These are phyloP conservation scores for Rhizopogon rudus DNA, from an alignment of 768 basidiomycete genomes.

Conservation along the genomic window DNA sequence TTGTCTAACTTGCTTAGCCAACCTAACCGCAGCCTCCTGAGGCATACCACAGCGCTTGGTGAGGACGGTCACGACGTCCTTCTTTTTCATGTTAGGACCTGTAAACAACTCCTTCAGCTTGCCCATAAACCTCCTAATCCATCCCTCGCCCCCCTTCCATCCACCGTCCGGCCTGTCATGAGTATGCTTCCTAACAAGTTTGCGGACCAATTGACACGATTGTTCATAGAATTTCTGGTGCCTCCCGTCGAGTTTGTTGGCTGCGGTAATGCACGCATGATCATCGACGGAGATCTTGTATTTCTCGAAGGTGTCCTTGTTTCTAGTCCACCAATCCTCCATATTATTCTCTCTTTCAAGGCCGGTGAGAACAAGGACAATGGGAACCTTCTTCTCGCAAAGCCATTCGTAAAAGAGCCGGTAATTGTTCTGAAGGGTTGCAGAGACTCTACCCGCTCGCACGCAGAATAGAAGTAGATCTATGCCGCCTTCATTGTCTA, in stretches of 20 bases:
- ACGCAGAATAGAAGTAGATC: slow-evolving; percentile 30
- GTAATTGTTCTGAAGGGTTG: slow-evolving; percentile 26
- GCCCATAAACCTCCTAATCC: slow-evolving; percentile 11
- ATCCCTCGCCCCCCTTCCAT: slow-evolving; percentile 8
- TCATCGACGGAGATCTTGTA: slow-evolving; percentile 21
- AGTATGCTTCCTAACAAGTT: neutral
- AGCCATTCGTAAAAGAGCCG: slow-evolving; percentile 35
- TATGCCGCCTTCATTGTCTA: slow-evolving; percentile 27
- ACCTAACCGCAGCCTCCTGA: slow-evolving; percentile 16
- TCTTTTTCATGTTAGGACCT: slow-evolving; percentile 10
- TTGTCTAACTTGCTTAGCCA: slow-evolving; percentile 18
- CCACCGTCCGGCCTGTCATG: neutral
- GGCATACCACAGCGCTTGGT: slow-evolving; percentile 22
- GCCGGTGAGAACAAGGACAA: slow-evolving; percentile 27
- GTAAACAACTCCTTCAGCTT: slow-evolving; percentile 13
- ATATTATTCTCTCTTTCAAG: slow-evolving; percentile 18
- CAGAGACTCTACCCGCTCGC: slow-evolving; percentile 28
- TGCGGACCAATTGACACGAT: neutral
- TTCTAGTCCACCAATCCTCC: slow-evolving; percentile 17
- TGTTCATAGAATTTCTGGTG: neutral
- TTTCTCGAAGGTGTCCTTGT: slow-evolving; percentile 16
- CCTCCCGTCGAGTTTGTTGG: slow-evolving; percentile 5
- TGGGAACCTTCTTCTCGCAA: slow-evolving; percentile 29
- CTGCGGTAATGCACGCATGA: slow-evolving; percentile 30
- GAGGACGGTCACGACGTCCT: slow-evolving; percentile 13